Conservation (phyloP, 495 filamentous ascomycete species). For the Cryomyces antarcticus region DNA sequence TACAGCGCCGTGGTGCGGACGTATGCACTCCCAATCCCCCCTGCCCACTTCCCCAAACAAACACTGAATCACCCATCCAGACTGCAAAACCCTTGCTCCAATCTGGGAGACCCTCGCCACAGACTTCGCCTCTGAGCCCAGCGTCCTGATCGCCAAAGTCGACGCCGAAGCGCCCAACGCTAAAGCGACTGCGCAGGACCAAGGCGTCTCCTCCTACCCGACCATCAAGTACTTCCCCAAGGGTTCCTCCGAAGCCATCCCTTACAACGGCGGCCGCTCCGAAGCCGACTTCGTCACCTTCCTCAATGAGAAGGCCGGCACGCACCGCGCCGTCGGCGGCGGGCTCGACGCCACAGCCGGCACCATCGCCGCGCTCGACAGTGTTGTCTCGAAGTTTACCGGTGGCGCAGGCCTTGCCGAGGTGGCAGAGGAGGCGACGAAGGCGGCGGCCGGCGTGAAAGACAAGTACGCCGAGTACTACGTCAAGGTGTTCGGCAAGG, state of each 20-base stretch:
- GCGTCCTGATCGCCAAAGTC: constrained; percentile 79
- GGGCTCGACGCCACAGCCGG: constrained; percentile 62
- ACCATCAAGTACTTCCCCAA: constrained; percentile 97
- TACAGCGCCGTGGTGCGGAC: constrained; percentile 92
- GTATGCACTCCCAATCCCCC: constrained; percentile 35
- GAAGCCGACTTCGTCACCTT: constrained; percentile 62
- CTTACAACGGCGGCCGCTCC: constrained; percentile 58
- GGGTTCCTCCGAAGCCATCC: constrained; percentile 50
- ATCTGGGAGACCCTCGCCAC: constrained; percentile 73
- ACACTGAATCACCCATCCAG: constrained; percentile 22
- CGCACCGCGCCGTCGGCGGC: constrained; percentile 67
- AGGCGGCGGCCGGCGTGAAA: constrained; percentile 43
- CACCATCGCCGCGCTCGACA: constrained; percentile 58
- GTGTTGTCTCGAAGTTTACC: constrained; percentile 46
- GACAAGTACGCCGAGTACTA: constrained; percentile 91
- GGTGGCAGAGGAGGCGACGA: constrained; percentile 43
- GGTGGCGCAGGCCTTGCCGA: constrained; percentile 34
- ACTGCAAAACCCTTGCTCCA: constrained; percentile 91
- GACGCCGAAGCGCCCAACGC: constrained; percentile 75
- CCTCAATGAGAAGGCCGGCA: constrained; percentile 78
- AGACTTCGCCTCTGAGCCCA: constrained; percentile 57
- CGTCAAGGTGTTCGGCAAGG: constrained; percentile 70
- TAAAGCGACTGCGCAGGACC: constrained; percentile 54
- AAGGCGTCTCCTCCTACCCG: constrained; percentile 69
- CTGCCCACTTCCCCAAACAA: neutral